Evolutionary conservation across 352 stramenopile genomes (phyloP).

Genomic region (Globisporangium viniferum): DNA sequence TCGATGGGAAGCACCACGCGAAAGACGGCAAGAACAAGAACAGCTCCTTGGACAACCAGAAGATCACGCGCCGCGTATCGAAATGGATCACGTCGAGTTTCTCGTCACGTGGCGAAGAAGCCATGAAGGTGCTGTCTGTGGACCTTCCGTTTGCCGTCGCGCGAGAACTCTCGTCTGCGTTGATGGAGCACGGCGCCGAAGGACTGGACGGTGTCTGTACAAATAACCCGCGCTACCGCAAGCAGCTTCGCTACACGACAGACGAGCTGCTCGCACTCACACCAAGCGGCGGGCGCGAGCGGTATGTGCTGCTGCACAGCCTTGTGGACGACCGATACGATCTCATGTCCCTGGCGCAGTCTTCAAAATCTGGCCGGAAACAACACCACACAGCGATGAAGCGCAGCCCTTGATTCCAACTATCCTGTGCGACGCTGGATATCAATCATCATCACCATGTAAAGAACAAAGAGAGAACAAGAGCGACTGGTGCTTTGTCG

Average conservation of each 20-base stretch:
- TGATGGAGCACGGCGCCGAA: constrained; percentile 67
- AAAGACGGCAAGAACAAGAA: constrained; percentile 65
- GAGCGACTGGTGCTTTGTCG: not conserved
- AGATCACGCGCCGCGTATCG: constrained; percentile 77
- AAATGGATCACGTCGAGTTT: constrained; percentile 87
- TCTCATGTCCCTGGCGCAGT: constrained; percentile 72
- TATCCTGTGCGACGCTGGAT: not conserved
- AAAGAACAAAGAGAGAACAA: not conserved
- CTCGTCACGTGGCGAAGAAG: constrained; percentile 62
- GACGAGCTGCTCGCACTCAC: constrained; percentile 70
- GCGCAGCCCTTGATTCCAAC: constrained; percentile 8
- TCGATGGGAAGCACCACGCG: constrained; percentile 62
- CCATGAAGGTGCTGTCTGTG: constrained; percentile 82
- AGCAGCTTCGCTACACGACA: constrained; percentile 77
- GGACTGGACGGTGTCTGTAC: constrained; percentile 56
- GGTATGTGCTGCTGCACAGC: constrained; percentile 80
- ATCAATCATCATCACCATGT: constrained; percentile 1
- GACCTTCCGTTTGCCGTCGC: constrained; percentile 77
- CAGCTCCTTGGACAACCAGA: constrained; percentile 65
- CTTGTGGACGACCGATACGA: constrained; percentile 86
- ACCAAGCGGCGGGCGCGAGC: constrained; percentile 51
- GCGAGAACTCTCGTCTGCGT: constrained; percentile 72
- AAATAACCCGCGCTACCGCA: constrained; percentile 71
- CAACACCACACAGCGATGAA: constrained; percentile 13
- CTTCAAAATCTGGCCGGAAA: constrained; percentile 40